Conservation (phyloP, 768 basidiomycete species). For the Tylopilus sp. region DNA sequence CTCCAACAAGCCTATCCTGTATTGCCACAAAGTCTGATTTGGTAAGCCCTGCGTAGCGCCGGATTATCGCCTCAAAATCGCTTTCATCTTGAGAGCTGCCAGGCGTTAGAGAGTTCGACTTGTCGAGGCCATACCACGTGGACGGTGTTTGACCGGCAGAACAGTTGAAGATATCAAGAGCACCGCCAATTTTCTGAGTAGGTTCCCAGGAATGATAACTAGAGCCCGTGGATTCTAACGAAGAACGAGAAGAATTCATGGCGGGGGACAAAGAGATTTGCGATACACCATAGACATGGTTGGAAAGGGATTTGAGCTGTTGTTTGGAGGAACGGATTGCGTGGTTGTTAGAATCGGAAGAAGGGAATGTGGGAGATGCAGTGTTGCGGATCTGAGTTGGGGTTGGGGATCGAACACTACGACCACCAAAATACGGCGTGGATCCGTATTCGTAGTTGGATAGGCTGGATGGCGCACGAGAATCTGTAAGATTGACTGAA, state of each 20-base stretch:
- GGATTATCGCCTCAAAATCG: conserved; percentile 66
- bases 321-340: conserved; percentile 56
- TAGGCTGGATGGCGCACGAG: conserved; percentile 45
- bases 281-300: conserved; percentile 48
- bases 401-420: conserved; percentile 55
- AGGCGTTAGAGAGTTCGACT: conserved; percentile 45
- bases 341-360: conserved; percentile 34
- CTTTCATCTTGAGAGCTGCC: conserved; percentile 51
- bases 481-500: conserved; percentile 32
- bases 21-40: conserved; percentile 68
- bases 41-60: conserved; percentile 62
- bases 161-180: conserved; percentile 52
- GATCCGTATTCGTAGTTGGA: conserved; percentile 50
- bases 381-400: conserved; percentile 64
- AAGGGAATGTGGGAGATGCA: conserved; percentile 42
- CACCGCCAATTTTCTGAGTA: conserved; percentile 49
- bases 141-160: conserved; percentile 43
- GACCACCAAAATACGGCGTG: conserved; percentile 38
- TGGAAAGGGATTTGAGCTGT: conserved; percentile 42
- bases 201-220: conserved; percentile 83
- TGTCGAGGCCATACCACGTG: conserved; percentile 66
- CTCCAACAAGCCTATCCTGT: conserved; percentile 72
- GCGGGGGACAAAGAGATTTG: conserved; percentile 68
- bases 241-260: conserved; percentile 74
- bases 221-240: conserved; percentile 75